Percentiles rank a stretch among this genome's conserved stretches.
phyloP scores from a whole-genome alignment of 2,329 filamentous ascomycete species.

The Zopfia rhizophila region DNA sequence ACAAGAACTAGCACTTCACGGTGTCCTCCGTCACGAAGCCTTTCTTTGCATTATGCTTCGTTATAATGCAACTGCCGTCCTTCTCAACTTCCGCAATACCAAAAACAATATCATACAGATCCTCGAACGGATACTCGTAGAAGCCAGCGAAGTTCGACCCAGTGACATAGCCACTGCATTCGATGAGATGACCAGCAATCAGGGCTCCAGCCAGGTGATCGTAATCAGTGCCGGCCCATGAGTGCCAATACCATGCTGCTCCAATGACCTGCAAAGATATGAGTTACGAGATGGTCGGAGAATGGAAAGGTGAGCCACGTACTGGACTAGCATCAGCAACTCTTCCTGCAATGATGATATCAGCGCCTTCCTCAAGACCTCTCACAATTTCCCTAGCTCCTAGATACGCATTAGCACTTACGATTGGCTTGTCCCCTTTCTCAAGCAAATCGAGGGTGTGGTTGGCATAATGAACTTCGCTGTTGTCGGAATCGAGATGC shows the following conservation, averaged over 20 bases:
- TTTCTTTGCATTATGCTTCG: slow-evolving; percentile 59
- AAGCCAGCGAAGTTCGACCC: slow-evolving; percentile 67
- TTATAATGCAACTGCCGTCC: slow-evolving; percentile 60
- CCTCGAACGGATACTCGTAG: slow-evolving; percentile 55
- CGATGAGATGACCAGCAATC: slow-evolving; percentile 65
- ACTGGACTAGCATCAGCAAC: slow-evolving; percentile 49
- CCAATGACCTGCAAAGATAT: slow-evolving; percentile 59
- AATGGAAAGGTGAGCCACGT: slow-evolving; percentile 7
- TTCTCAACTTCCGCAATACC: slow-evolving; percentile 62
- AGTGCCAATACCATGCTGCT: slow-evolving; percentile 66
- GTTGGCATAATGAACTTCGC: slow-evolving; percentile 45
- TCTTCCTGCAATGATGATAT: slow-evolving; percentile 47
- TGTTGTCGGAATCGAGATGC: slow-evolving; percentile 56
- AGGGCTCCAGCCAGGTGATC: slow-evolving; percentile 63
- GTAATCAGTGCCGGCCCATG: slow-evolving; percentile 61
- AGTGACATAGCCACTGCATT: slow-evolving; percentile 65
- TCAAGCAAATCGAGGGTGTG: slow-evolving; percentile 53
- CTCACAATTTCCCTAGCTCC: slow-evolving; percentile 54
- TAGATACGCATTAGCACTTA: slow-evolving; percentile 64
- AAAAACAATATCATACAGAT: slow-evolving; percentile 57
- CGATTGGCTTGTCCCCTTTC: slow-evolving; percentile 48
- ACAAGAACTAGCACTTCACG: slow-evolving; percentile 55
- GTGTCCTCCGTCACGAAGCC: slow-evolving; percentile 48
- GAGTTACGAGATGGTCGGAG: neutral
- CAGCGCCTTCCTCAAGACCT: slow-evolving; percentile 43